A percentile compares a stretch with the other conserved stretches of the same genome.
phyloP scores from a whole-genome alignment of 441 rosid genomes.

The Bocquillonia castaneifolia region DNA sequence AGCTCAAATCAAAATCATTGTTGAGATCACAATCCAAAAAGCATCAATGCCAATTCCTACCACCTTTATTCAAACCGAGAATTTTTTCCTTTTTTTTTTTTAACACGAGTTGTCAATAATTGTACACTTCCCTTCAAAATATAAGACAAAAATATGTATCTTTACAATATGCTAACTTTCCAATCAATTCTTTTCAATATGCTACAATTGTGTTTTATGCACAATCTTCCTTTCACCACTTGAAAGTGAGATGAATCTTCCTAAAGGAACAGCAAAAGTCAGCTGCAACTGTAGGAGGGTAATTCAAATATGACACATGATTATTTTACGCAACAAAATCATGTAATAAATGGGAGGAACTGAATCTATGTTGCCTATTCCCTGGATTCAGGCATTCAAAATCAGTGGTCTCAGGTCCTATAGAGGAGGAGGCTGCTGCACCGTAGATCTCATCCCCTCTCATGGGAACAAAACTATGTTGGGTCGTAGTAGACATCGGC shows the following conservation, averaged over 20 bases:
- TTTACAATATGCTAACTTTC: constrained; percentile 44
- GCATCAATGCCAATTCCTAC: constrained; percentile 24
- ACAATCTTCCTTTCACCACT: constrained; percentile 25
- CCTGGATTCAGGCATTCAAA: constrained; percentile 58
- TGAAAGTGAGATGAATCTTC: constrained; percentile 20
- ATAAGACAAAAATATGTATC: constrained; percentile 32
- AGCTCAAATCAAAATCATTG: not conserved
- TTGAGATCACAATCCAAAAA: not conserved
- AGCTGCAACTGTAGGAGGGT: not conserved
- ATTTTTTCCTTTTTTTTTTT: not conserved
- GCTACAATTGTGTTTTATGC: constrained; percentile 36
- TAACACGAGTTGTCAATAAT: constrained; percentile 21
- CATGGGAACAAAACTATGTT: constrained; percentile 43
- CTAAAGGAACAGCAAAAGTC: constrained; percentile 8
- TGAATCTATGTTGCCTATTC: constrained; percentile 58
- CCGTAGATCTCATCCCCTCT: constrained; percentile 50
- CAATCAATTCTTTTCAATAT: constrained; percentile 37
- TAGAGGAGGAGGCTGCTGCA: constrained; percentile 38
- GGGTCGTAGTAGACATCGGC: constrained; percentile 43
- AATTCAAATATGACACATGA: not conserved
- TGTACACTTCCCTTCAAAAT: constrained; percentile 33
- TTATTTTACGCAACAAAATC: constrained; percentile 66
- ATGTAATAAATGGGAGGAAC: constrained; percentile 61
- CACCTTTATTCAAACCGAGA: constrained; percentile 31
- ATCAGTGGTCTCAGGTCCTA: constrained; percentile 40